Evolutionary conservation across 2,329 filamentous ascomycete species (phyloP).

Genomic region (Penicillium sp.): DNA sequence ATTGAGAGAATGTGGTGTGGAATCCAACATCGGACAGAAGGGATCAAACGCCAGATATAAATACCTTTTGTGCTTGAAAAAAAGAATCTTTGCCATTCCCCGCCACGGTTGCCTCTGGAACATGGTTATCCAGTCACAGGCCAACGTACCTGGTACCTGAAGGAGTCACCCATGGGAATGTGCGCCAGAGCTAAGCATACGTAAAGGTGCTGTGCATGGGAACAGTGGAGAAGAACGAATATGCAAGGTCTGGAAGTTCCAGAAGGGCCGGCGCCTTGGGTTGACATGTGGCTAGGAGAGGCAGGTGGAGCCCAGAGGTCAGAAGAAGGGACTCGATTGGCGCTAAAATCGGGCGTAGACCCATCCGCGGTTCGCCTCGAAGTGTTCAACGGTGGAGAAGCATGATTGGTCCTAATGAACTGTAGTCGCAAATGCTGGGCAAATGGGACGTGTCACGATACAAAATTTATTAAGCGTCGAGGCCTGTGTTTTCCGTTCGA

Average conservation of each 20-base stretch:
- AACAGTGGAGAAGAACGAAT: neutral
- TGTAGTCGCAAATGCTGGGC: neutral
- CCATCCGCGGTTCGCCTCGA: neutral
- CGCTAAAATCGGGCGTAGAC: neutral
- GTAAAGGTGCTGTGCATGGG: conserved; percentile 8
- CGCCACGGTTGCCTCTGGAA: conserved; percentile 1
- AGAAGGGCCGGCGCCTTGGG: conserved; percentile 15
- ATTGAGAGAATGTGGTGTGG: neutral
- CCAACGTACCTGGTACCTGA: conserved; percentile 15
- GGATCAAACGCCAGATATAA: neutral
- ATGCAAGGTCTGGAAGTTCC: conserved; percentile 2
- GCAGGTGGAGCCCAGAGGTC: neutral
- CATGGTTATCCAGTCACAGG: neutral
- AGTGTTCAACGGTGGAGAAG: neutral
- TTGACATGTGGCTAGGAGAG: conserved; percentile 7
- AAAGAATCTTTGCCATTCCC: neutral
- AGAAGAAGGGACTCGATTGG: conserved; percentile 6
- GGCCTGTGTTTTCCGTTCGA: neutral
- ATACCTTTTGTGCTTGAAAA: neutral
- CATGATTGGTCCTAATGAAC: neutral
- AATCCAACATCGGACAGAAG: neutral
- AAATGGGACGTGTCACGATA: neutral
- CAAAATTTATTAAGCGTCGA: neutral
- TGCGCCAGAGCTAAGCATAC: conserved; percentile 3
- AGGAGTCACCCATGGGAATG: conserved; percentile 3